Evolutionary conservation across 805 yeast genomes (phyloP), one percentile per base, ranked within the genome.

Genomic region (Metahyphopichia silvanorum): DNA sequence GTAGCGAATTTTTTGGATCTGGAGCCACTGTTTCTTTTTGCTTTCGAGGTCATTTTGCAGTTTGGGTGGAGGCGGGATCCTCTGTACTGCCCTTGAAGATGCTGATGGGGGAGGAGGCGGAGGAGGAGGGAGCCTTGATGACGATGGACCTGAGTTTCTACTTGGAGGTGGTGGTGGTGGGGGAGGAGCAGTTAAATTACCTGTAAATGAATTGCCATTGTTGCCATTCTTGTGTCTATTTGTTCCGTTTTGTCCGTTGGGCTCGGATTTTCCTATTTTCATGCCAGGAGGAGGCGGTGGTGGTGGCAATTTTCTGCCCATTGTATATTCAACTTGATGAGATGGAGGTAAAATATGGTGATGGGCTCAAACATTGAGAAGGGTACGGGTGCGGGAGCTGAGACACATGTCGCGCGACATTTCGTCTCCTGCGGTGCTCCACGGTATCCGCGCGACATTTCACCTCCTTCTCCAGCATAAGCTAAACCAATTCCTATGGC

Each of bases 11-110:
- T 82, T 83, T 44, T 84, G 95, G 2, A 74, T 28, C 34, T 69
- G 74, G 7, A 71, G 61, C 94, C 93, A 85, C 44, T 71, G 67
- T 36, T 67, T 60, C 39, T n/a, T 75, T 71, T 33, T 76, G 63
- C 16, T 56, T 50, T 18, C 66, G 64, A 4, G 78, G 55, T 17
- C 11, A 12, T 5, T 5, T 16, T 28, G 19, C 24, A 33, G 13
- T 27, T 19, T 31, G 13, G 34, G 27, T 13, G 29, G 34, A 7
- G 6, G 26, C n/a, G 9, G 35, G n/a, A 11, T 32, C 19, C 23
- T 24, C 19, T 28, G 24, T 6, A 5, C 17, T 32, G 29, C 49
- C 38, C 20, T 46, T 46, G 43, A 16, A 37, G 39, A 17, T 31
- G 42, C 36, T 10, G 63, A 51, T 9, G 61, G 56, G 3, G 33